Percentiles rank a stretch among this genome's conserved stretches.
Evolutionary conservation across 768 basidiomycete genomes (phyloP).

Genomic region (Termitomyces sp.): DNA sequence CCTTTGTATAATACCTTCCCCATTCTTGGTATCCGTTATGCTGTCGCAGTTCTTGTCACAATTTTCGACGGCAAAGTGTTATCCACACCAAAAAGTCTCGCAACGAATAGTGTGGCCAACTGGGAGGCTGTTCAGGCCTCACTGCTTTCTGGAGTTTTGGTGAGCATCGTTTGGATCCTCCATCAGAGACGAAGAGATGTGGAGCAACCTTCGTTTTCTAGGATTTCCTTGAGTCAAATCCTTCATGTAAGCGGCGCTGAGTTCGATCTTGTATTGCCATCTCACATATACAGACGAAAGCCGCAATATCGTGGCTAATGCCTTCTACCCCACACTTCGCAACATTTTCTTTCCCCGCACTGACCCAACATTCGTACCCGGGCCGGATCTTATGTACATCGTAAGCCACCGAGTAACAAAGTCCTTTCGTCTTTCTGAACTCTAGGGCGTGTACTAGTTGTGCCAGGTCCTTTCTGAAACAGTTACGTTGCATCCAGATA

Average conservation of each 20-base stretch:
- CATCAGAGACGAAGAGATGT: neutral
- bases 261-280: constrained; percentile 9
- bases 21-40: constrained; percentile 32
- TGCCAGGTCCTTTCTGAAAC: constrained; percentile 49
- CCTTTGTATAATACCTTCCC: constrained; percentile 38
- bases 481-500: constrained; percentile 30
- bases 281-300: constrained; percentile 31
- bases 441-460: constrained; percentile 29
- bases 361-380: neutral
- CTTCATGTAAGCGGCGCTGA: constrained; percentile 17
- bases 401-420: constrained; percentile 10
- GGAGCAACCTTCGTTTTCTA: constrained; percentile 7
- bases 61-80: constrained; percentile 34
- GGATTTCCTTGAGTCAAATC: constrained; percentile 26
- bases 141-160: constrained; percentile 49
- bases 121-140: constrained; percentile 45
- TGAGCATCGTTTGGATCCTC: constrained; percentile 14
- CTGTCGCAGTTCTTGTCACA: constrained; percentile 30
- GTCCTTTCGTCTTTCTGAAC: neutral
- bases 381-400: constrained; percentile 18
- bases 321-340: constrained; percentile 19
- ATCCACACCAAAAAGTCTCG: constrained; percentile 14
- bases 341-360: constrained; percentile 13
- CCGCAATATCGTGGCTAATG: constrained; percentile 17
- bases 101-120: constrained; percentile 11